Evolutionary conservation across 805 yeast genomes (phyloP), one percentile per base, ranked within the genome.

Genomic region (Candida sphagnicola): DNA sequence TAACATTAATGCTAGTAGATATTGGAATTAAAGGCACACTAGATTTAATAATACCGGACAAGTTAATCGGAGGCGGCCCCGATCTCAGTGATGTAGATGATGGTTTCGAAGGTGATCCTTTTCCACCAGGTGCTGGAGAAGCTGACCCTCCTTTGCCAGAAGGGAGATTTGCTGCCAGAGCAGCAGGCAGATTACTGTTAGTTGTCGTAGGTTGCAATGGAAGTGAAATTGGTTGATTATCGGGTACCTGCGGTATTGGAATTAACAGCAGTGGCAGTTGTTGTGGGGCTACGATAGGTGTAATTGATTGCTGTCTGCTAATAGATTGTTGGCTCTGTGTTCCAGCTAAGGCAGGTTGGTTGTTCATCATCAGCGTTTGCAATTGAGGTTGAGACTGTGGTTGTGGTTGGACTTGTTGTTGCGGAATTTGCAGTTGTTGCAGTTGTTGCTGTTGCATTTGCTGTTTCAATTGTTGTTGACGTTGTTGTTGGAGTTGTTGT

Each of bases 11-110:
- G 14, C 75, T 78, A 32, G 74, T 74, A 1, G 95, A 82, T 28
- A 91, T 82, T 1, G 86, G 84, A 25, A 82, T 68, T n/a, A 81
- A 72, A 2, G 88, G 86, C 19, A 74, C 77, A 33, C 74, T 62
- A 15, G 82, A 74, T 41, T 77, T 73, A 18, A 74, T 71, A 25
- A 63, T 64, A 37, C 64, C 72, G 18, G 64, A 49, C 24, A 66
- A 55, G 39, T 63, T 65, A 29, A 65, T 47, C 11, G 54, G 35
- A 5, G 35, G 29, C 12, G 39, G 40, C 4, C 37, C 31, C 18
- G n/a, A 17, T 18, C 18, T 28, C 31, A 34, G 31, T 2, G 19
- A 18, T 13, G 35, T 25, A 4, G 35, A 23, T 12, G 35, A 21
- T 13, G 28, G 17, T 21, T 33, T 33, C 16, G 28, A 21, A n/a